These are phyloP conservation scores for Plasmodium relictum DNA, from an alignment of 169 alveolate genomes.

Conservation along the genomic window DNA sequence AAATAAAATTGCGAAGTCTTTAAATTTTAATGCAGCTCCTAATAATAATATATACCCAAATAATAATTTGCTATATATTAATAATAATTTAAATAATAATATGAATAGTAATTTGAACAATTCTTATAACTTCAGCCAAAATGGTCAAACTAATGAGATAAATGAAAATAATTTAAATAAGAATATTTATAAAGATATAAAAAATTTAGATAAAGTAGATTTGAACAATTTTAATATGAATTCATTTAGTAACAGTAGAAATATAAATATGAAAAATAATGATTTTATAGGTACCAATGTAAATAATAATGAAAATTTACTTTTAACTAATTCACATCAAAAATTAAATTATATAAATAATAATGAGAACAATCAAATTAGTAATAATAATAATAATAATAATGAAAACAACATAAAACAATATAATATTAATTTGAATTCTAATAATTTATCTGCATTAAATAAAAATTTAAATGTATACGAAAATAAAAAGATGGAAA, in stretches of 20 bases:
- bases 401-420: background rate
- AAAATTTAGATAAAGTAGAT: constrained; percentile 16
- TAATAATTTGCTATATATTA: constrained; percentile 8
- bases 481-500: constrained; percentile 9
- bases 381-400: too few species aligned
- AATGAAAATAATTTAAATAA: background rate
- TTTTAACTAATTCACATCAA: constrained; percentile 7
- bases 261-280: constrained; percentile 25
- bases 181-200: constrained; percentile 30
- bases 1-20: background rate
- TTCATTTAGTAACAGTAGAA: constrained; percentile 35
- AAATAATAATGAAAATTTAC: constrained; percentile 5
- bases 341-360: constrained; percentile 13
- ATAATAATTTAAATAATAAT: constrained; percentile 10
- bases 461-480: constrained; percentile 13
- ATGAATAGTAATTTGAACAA: constrained; percentile 15
- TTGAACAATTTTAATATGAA: constrained; percentile 19
- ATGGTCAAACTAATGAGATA: constrained; percentile 6
- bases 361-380: constrained; percentile 1
- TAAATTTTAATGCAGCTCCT: constrained; percentile 48
- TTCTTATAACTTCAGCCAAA: background rate
- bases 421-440: background rate
- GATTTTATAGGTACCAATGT: constrained; percentile 10
- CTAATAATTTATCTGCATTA: background rate
- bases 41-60: constrained; percentile 4